Base-by-base conservation (phyloP, 1,284 basidiomycete species). In the Tylopilus sp. region DNA sequence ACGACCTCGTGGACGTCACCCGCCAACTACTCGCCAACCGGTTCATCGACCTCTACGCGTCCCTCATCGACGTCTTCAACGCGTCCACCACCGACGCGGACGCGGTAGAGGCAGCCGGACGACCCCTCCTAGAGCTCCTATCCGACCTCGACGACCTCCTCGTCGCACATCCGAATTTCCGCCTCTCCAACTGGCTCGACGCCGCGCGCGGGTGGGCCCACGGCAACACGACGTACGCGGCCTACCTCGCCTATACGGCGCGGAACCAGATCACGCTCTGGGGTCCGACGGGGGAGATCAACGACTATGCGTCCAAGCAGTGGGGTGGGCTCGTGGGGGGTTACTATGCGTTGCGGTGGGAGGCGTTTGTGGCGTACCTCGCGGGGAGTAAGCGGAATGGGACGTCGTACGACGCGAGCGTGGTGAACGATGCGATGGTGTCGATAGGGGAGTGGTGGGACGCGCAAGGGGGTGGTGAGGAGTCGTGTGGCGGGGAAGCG, bases 261-360 rank as follows among this genome's bases (percentile, higher is more conserved):
- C 69, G 75, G 31, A 77, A 77, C 60, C 76, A 77, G 61, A 68
- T 78, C 59, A 74, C 72, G 28, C 69, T 77, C 26, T 78, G 76
- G 75, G 76, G 76, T n/a, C 74, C 74, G 3, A 63, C 65, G 24
- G 75, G 74, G n/a, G 64, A 75, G 61, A 74, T 73, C 61, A 70
- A 70, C 53, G 73, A 75, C 54, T 77, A 77, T 52, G 76, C 76
- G 29, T 75, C 75, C 17, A 77, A 78, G 55, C 72, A 75, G 57
- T 77, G 76, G 76, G 70, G 69, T 3, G 75, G 76, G 2, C 65
- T 77, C 43, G 68, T 78, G 35, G 61, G 65, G 6, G 62, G 64
- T 6, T 78, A 78, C 60, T 77, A 76, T 57, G 56, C 48, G 2
- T 31, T 46, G 36, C 63, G 74, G 1, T 77, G 76, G 76, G 57